These are phyloP conservation scores for Melampsora abietis-canadensis DNA, from an alignment of 1,284 basidiomycete species.

Conservation along the genomic window DNA sequence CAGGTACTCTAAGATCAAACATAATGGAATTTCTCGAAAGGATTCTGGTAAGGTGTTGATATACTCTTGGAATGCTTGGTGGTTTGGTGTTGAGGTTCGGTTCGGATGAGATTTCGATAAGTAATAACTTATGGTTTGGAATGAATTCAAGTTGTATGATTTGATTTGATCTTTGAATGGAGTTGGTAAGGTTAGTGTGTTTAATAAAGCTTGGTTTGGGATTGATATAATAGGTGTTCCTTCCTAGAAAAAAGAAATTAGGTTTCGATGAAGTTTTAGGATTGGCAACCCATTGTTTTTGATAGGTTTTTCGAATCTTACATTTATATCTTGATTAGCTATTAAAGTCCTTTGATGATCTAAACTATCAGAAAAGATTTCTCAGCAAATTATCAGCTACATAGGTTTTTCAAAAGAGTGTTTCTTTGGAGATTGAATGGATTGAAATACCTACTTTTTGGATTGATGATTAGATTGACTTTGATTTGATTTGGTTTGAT, in stretches of 20 bases:
- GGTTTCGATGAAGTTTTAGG: background rate
- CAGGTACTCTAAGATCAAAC: background rate
- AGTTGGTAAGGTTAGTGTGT: slow-evolving; percentile 8
- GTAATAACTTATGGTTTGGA: slow-evolving; percentile 19
- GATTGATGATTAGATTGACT: too few relatives aligned
- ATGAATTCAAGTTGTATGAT: background rate
- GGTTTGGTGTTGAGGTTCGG: background rate
- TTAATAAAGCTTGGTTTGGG: slow-evolving; percentile 8
- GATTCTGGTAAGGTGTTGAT: slow-evolving; percentile 6
- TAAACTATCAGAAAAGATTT: too few relatives aligned
- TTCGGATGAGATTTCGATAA: slow-evolving; percentile 1
- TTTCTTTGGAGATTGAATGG: too few relatives aligned
- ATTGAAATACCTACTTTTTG: too few relatives aligned
- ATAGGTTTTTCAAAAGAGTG: too few relatives aligned
- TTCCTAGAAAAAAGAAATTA: background rate
- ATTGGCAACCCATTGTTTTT: background rate
- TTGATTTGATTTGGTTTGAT: too few relatives aligned
- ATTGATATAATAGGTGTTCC: slow-evolving; percentile 5
- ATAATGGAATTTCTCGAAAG: slow-evolving; percentile 7
- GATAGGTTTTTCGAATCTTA: background rate
- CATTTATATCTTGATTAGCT: slow-evolving; percentile 19
- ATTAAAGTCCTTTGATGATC: slow-evolving; percentile 8
- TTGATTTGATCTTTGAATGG: background rate
- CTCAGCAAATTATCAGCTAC: too few relatives aligned
- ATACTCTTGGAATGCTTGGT: background rate